Evolutionary conservation across 768 basidiomycete genomes (phyloP).

Genomic region (Naganishia vishniacii): DNA sequence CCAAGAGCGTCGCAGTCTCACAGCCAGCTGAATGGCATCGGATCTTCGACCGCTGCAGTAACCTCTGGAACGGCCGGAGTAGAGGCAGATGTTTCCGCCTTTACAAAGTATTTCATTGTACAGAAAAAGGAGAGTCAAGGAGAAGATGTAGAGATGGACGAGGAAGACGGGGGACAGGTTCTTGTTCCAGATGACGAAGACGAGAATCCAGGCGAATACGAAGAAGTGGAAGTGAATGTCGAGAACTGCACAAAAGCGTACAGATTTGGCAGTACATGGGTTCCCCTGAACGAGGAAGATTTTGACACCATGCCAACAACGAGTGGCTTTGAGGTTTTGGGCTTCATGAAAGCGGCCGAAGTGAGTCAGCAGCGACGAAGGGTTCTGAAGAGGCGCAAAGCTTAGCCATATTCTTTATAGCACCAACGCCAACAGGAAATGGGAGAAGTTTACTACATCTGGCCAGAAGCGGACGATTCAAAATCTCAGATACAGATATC

Average conservation of each 20-base stretch:
- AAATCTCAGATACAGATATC: slow-evolving; percentile 78
- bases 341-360: slow-evolving; percentile 67
- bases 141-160: slow-evolving; percentile 46
- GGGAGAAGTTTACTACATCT: slow-evolving; percentile 80
- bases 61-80: slow-evolving; percentile 19
- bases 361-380: slow-evolving; percentile 50
- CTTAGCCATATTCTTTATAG: slow-evolving; percentile 50
- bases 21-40: background rate
- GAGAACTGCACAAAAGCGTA: slow-evolving; percentile 48
- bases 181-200: slow-evolving; percentile 32
- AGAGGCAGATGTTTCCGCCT: slow-evolving; percentile 44
- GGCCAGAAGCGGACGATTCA: slow-evolving; percentile 63
- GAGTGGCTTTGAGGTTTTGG: slow-evolving; percentile 81
- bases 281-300: slow-evolving; percentile 76
- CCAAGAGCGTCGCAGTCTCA: slow-evolving; percentile 8
- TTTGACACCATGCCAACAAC: slow-evolving; percentile 68
- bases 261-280: slow-evolving; percentile 57
- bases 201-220: slow-evolving; percentile 44
- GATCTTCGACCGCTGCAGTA: slow-evolving; percentile 4
- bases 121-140: slow-evolving; percentile 27
- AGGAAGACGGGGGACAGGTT: background rate
- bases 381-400: background rate
- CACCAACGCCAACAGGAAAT: slow-evolving; percentile 75
- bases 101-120: slow-evolving; percentile 19
- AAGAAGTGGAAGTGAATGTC: slow-evolving; percentile 44